Conservation (phyloP, 2,329 filamentous ascomycete genomes). For the Ceratocystis eucalypticola region DNA sequence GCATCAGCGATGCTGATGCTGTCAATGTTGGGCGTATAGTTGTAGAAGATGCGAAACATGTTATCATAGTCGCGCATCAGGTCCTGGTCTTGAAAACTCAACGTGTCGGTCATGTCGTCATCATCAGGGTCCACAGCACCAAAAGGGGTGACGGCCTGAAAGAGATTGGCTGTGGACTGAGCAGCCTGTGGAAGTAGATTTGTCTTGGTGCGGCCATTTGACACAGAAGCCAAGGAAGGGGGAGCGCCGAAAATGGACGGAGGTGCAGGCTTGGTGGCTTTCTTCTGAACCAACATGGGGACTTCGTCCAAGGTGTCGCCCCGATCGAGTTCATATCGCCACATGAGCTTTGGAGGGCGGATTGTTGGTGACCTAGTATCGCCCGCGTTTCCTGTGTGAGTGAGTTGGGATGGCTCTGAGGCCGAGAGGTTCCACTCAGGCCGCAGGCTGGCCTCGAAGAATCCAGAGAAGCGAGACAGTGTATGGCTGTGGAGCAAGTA, state of each 20-base stretch:
- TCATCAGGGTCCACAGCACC: background rate
- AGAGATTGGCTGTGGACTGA: slow-evolving; percentile 46
- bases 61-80: slow-evolving; percentile 89
- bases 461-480: slow-evolving; percentile 77
- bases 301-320: slow-evolving; percentile 60
- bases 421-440: slow-evolving; percentile 54
- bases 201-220: background rate
- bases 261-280: slow-evolving; percentile 30
- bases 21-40: slow-evolving; percentile 71
- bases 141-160: slow-evolving; percentile 63
- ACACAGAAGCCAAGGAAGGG: background rate
- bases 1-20: slow-evolving; percentile 79
- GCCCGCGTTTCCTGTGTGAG: background rate
- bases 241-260: slow-evolving; percentile 31
- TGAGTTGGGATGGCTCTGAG: slow-evolving; percentile 15
- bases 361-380: background rate
- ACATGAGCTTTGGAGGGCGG: slow-evolving; percentile 32
- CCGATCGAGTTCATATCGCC: slow-evolving; percentile 80
- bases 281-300: slow-evolving; percentile 74
- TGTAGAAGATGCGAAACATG: slow-evolving; percentile 91
- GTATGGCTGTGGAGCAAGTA: slow-evolving; percentile 84
- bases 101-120: slow-evolving; percentile 30
- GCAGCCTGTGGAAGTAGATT: background rate
- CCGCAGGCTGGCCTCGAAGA: slow-evolving; percentile 78
- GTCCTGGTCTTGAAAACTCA: slow-evolving; percentile 53